Evolutionary conservation across 2,329 filamentous ascomycete genomes (phyloP).

Genomic region (Colletotrichum tamarilloi): DNA sequence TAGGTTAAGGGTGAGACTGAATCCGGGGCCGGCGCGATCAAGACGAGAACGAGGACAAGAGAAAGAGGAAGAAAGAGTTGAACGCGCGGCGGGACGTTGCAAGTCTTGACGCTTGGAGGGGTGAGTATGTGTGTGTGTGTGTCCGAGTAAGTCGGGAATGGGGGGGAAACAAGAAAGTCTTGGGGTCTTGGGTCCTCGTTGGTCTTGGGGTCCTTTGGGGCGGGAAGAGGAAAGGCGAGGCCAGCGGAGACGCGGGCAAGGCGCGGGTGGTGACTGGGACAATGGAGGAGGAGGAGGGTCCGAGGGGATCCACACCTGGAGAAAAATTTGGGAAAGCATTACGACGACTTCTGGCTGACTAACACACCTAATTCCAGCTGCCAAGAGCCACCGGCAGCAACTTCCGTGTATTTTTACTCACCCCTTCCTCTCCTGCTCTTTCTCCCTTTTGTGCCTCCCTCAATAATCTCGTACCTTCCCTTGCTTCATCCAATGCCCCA

Average conservation of each 20-base stretch:
- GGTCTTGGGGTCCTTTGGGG: constrained; percentile 6
- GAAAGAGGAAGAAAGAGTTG: not conserved
- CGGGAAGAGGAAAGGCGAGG: not conserved
- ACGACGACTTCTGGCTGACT: constrained; percentile 35
- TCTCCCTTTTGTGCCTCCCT: not conserved
- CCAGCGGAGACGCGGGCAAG: not conserved
- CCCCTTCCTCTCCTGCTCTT: not conserved
- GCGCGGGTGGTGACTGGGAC: not conserved
- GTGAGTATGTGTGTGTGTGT: not conserved
- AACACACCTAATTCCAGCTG: constrained; percentile 7
- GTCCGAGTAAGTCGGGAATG: not conserved
- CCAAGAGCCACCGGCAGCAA: constrained; percentile 31
- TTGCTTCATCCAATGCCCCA: not conserved
- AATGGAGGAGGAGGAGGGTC: not conserved
- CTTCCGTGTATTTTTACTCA: constrained; percentile 14
- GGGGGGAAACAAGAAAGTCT: constrained; percentile 11
- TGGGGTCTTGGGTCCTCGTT: constrained; percentile 20
- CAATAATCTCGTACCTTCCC: not conserved
- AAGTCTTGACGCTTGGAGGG: not conserved
- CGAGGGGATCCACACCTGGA: constrained; percentile 19
- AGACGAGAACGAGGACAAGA: not conserved
- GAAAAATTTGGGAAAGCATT: constrained; percentile 35
- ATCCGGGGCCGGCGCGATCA: not conserved
- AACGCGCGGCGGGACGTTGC: constrained; percentile 4
- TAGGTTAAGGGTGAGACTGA: not conserved